Percentiles rank a stretch among this genome's conserved stretches.
Evolutionary conservation across 306 rosid genomes (phyloP).

Genomic region (Ormosia emarginata): DNA sequence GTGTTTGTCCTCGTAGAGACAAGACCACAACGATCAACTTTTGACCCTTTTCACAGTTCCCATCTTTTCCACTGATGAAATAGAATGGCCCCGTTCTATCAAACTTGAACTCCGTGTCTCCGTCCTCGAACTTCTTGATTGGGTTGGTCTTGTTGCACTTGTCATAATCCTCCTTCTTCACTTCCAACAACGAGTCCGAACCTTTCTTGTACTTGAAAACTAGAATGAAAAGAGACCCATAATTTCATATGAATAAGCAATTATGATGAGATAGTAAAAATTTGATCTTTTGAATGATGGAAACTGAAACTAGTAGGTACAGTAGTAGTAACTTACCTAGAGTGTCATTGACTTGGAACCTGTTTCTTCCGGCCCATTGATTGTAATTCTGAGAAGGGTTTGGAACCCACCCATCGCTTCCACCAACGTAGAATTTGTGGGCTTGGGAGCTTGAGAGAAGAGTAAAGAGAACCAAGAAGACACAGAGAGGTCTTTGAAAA

Average conservation of each 20-base stretch:
- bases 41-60: slow-evolving; percentile 63
- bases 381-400: slow-evolving; percentile 60
- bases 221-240: background rate
- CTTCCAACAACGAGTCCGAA: slow-evolving; percentile 68
- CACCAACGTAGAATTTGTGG: slow-evolving; percentile 51
- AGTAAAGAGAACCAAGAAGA: slow-evolving; percentile 12
- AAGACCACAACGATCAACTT: slow-evolving; percentile 55
- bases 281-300: background rate
- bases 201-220: slow-evolving; percentile 80
- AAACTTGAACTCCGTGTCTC: slow-evolving; percentile 53
- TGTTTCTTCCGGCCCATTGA: slow-evolving; percentile 59
- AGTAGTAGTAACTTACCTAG: slow-evolving; percentile 39
- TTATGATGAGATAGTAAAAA: background rate
- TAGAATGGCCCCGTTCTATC: slow-evolving; percentile 63
- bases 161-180: slow-evolving; percentile 54
- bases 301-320: background rate
- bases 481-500: slow-evolving; percentile 10
- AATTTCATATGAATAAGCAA: background rate
- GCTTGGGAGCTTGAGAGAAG: slow-evolving; percentile 41
- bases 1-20: slow-evolving; percentile 12
- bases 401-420: slow-evolving; percentile 64
- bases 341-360: slow-evolving; percentile 64
- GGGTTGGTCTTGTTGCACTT: slow-evolving; percentile 63
- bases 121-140: slow-evolving; percentile 54
- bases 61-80: slow-evolving; percentile 61